Percentiles rank a stretch among this genome's conserved stretches.
phyloP scores from a whole-genome alignment of 306 rosid genomes.

The Dryas drummondii region DNA sequence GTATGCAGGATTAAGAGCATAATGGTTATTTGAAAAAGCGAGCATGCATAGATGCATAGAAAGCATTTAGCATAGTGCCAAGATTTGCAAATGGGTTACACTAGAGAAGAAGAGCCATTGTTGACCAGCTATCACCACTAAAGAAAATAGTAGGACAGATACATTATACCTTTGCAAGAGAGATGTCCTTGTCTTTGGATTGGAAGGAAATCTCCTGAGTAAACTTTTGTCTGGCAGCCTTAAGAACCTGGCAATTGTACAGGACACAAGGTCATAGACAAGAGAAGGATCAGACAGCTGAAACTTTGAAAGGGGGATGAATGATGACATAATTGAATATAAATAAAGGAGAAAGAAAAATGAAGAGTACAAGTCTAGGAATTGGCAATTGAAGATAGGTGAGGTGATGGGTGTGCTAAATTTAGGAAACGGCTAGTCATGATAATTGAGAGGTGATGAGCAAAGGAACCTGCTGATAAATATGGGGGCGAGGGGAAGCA shows the following conservation, averaged over 20 bases:
- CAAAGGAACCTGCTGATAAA: constrained; percentile 17
- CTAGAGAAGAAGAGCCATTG: too few relatives aligned
- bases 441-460: background rate
- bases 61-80: background rate
- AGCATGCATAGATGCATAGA: background rate
- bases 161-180: constrained; percentile 9
- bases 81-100: background rate
- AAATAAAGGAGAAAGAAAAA: background rate
- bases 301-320: background rate
- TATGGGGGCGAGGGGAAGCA: background rate
- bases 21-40: too few relatives aligned
- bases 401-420: background rate
- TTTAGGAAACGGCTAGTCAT: background rate
- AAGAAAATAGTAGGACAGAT: background rate
- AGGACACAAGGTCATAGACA: too few relatives aligned
- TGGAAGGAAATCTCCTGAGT: constrained; percentile 17
- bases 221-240: constrained; percentile 17
- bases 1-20: background rate
- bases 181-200: constrained; percentile 5
- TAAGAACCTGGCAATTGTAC: constrained; percentile 13
- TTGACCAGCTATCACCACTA: background rate
- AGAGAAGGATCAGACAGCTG: background rate
- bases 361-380: background rate
- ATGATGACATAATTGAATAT: background rate
- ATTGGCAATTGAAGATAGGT: background rate